Percentiles rank a stretch among this genome's conserved stretches.
These are phyloP conservation scores for Coffea canephora DNA, from an alignment of 257 asterid species.

Conservation along the genomic window DNA sequence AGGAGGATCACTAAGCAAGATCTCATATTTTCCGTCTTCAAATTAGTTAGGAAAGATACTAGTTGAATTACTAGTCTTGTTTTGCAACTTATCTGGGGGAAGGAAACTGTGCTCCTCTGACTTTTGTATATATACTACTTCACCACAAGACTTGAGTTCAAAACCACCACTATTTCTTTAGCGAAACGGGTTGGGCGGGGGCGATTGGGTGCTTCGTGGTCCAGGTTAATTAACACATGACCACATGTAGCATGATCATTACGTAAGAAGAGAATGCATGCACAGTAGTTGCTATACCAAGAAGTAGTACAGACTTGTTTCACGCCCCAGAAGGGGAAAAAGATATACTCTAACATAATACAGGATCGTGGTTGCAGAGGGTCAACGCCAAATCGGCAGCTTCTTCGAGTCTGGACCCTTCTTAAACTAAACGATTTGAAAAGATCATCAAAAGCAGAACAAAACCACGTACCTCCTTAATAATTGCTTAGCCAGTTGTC, in stretches of 20 bases:
- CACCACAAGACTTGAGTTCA: neutral
- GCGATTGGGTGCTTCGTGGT: conserved; percentile 4
- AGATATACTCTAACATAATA: neutral
- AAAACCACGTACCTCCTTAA: neutral
- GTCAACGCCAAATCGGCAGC: conserved; percentile 1
- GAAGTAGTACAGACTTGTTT: neutral
- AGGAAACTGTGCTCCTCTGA: conserved; percentile 3
- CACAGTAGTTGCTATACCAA: neutral
- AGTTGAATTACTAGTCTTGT: neutral
- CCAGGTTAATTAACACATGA: neutral
- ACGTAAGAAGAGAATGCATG: neutral
- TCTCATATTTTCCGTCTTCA: conserved; percentile 23
- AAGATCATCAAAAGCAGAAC: neutral
- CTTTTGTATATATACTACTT: conserved; percentile 19
- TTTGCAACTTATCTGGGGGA: conserved; percentile 1
- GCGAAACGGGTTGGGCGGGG: neutral
- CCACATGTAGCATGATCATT: neutral
- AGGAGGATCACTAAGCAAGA: conserved; percentile 18
- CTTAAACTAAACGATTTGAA: neutral
- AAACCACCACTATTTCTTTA: too few relatives aligned
- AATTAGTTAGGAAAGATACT: neutral
- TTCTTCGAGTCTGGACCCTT: neutral
- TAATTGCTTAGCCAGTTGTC: neutral
- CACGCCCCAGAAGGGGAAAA: conserved; percentile 4
- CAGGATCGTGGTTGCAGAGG: neutral